These are phyloP conservation scores for Pyricularia sp. DNA, from an alignment of 2,329 filamentous ascomycete genomes.

Conservation along the genomic window DNA sequence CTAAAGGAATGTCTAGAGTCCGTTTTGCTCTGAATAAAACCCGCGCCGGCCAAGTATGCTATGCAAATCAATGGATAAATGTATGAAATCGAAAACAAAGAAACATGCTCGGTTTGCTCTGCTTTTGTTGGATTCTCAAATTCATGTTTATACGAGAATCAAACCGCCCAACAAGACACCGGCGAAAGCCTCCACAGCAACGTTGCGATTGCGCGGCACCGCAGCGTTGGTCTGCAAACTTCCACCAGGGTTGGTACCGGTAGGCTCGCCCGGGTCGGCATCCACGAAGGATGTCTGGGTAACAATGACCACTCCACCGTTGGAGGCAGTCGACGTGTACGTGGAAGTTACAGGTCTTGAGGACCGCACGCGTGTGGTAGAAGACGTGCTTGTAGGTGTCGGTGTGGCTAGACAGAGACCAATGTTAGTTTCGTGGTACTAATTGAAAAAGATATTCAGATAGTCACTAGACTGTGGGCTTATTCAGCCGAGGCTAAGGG, in stretches of 20 bases:
- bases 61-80: constrained; percentile 9
- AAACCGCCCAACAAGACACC: constrained; percentile 11
- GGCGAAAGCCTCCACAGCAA: constrained; percentile 6
- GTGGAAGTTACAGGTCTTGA: constrained; percentile 23
- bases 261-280: constrained; percentile 21
- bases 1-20: neutral
- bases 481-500: neutral
- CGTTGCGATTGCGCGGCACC: constrained; percentile 4
- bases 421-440: neutral
- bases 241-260: constrained; percentile 22
- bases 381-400: constrained; percentile 7
- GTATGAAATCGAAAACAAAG: neutral
- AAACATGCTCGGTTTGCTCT: neutral
- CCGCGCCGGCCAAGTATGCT: constrained; percentile 1
- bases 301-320: constrained; percentile 34
- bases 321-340: constrained; percentile 33
- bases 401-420: neutral
- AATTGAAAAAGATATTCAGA: neutral
- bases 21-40: neutral
- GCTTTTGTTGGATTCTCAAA: neutral
- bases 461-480: neutral
- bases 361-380: constrained; percentile 21
- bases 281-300: constrained; percentile 41
- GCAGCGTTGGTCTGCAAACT: constrained; percentile 22
- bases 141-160: neutral